phyloP scores from a whole-genome alignment of 2,329 filamentous ascomycete genomes.

The Penicillium sumatraense region DNA sequence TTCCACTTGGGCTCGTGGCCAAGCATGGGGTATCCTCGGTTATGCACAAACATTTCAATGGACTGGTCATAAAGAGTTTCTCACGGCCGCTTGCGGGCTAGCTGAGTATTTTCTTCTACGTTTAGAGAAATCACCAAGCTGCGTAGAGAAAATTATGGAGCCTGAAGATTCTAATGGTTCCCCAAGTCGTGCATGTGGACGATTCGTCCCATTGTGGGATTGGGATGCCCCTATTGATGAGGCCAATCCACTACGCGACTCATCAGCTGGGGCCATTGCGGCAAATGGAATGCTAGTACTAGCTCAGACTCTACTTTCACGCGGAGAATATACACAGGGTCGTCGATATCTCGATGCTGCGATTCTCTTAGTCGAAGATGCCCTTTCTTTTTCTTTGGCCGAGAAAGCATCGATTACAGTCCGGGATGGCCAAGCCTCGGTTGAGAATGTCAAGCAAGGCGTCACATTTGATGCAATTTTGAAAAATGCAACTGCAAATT shows the following conservation, averaged over 20 bases:
- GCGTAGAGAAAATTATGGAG: neutral
- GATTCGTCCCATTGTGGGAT: constrained; percentile 26
- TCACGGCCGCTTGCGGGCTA: constrained; percentile 11
- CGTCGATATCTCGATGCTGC: constrained; percentile 14
- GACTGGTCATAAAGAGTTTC: constrained; percentile 10
- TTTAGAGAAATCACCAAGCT: neutral
- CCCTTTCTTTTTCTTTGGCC: constrained; percentile 14
- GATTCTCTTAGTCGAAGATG: constrained; percentile 14
- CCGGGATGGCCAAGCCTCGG: neutral
- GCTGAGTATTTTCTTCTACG: constrained; percentile 14
- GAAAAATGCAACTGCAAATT: constrained; percentile 46
- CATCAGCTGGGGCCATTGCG: constrained; percentile 48
- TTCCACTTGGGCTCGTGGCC: constrained; percentile 9
- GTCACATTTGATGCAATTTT: constrained; percentile 36
- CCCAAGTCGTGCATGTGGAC: neutral
- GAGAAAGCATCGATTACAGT: constrained; percentile 1
- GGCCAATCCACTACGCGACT: constrained; percentile 38
- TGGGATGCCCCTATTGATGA: constrained; percentile 27
- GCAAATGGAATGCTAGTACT: constrained; percentile 46
- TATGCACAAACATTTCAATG: constrained; percentile 16
- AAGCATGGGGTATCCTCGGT: constrained; percentile 15
- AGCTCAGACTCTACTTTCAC: constrained; percentile 16
- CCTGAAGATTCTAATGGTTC: neutral
- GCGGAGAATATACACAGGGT: neutral
- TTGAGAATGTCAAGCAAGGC: neutral